phyloP scores from a whole-genome alignment of 2,329 filamentous ascomycete species.

The Aspergillus texensis region DNA sequence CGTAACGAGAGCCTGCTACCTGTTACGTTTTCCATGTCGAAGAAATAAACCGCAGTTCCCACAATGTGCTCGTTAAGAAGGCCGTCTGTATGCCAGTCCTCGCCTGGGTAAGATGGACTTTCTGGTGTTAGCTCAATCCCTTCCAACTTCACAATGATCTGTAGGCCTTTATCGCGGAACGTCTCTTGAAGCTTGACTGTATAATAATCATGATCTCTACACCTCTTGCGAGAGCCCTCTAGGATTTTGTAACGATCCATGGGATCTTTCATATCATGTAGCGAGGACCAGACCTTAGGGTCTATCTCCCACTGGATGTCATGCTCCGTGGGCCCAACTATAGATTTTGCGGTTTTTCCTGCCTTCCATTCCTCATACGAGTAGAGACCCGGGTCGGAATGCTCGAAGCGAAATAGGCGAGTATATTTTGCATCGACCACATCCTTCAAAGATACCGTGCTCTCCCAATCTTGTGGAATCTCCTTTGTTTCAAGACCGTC shows the following conservation, averaged over 20 bases:
- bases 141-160: constrained; percentile 14
- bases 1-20: constrained; percentile 13
- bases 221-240: background rate
- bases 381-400: constrained; percentile 18
- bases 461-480: constrained; percentile 11
- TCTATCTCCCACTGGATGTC: background rate
- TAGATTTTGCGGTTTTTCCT: constrained; percentile 13
- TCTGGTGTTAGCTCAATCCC: constrained; percentile 17
- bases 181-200: constrained; percentile 16
- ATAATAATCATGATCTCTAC: constrained; percentile 11
- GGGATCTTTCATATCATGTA: background rate
- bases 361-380: constrained; percentile 21
- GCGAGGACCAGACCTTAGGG: background rate
- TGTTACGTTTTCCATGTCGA: constrained; percentile 14
- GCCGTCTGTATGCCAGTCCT: constrained; percentile 17
- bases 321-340: constrained; percentile 6
- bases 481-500: background rate
- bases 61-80: constrained; percentile 15
- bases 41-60: constrained; percentile 5
- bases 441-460: background rate
- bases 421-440: constrained; percentile 10
- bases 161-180: constrained; percentile 18
- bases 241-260: background rate
- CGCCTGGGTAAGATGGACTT: constrained; percentile 10
- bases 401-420: constrained; percentile 12